Base-by-base conservation (phyloP, 179 eudicot genomes). In the Patellifolia procumbens region DNA sequence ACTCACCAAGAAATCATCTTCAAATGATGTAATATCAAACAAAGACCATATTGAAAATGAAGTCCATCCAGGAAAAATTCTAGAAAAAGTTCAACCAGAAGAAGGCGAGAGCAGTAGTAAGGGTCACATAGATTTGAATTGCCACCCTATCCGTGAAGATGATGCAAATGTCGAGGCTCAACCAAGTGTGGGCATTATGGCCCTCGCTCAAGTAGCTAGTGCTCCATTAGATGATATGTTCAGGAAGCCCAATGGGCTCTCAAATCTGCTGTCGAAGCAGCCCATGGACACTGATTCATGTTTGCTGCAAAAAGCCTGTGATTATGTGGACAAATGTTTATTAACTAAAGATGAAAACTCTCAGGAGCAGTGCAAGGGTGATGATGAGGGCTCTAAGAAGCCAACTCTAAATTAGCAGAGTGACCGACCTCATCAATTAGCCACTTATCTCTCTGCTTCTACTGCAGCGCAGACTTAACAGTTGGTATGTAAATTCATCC, bases 41-140 rank as follows among this genome's bases (percentile, higher is more conserved):
- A 79, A 74, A 35, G 86, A 70, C 74, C 76, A 58, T 43, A 61
- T 63, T 22, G 83, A 82, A 56, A 83, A 77, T 58, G 84, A 81
- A 59, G 35, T 7, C 15, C 58, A 34, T 49, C 61, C 17, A 45
- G 80, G 62, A 15, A 73, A 64, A 37, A 43, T 29, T 49, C 65
- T 19, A 45, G 80, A 66, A 19, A 73, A 58, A 39, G 34, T 39
- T n/a, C 69, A 75, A 6, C 58, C 76, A 35, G 89, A 84, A 34
- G 82, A 76, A 43, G 85, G 81, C 7, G 92, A 83, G 78, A 79
- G 80, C 67, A 74, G 78, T 55, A 73, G 79, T 82, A 86, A 85
- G 76, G 90, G 84, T 80, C 80, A 76, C 67, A 82, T 94, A 76
- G 98, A 94, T 81, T 86, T 94, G 84, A 94, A 94, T 81, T 80